phyloP scores from a whole-genome alignment of 2,329 filamentous ascomycete species.

The Pseudocercospora pini-densiflorae region DNA sequence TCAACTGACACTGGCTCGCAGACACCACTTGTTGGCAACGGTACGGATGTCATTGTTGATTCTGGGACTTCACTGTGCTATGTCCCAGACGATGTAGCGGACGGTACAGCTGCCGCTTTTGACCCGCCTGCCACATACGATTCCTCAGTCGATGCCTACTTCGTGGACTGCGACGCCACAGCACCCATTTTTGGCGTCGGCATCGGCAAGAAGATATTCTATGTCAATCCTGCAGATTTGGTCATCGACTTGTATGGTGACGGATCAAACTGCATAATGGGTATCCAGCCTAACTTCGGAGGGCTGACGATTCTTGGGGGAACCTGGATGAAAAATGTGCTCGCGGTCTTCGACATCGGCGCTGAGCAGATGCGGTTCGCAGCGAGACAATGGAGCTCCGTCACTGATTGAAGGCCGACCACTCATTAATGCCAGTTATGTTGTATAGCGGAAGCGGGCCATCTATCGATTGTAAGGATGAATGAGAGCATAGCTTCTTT shows the following conservation, averaged over 20 bases:
- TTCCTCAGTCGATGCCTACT: constrained; percentile 37
- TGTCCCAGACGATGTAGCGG: constrained; percentile 42
- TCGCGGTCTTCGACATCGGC: constrained; percentile 57
- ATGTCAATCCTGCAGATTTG: constrained; percentile 37
- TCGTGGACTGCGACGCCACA: constrained; percentile 49
- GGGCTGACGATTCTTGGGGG: constrained; percentile 51
- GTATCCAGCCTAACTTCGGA: constrained; percentile 38
- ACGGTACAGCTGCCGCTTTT: constrained; percentile 48
- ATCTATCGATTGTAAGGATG: neutral
- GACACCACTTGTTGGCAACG: constrained; percentile 30
- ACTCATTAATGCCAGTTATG: neutral
- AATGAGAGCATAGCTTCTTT: constrained; percentile 6
- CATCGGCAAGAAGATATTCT: constrained; percentile 44
- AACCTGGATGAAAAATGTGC: constrained; percentile 55
- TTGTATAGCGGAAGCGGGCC: neutral
- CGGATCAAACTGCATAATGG: constrained; percentile 38
- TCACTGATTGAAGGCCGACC: neutral
- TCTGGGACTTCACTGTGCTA: constrained; percentile 50
- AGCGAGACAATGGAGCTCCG: constrained; percentile 32
- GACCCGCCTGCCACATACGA: constrained; percentile 46
- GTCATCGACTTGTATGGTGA: constrained; percentile 29
- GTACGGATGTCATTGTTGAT: constrained; percentile 51
- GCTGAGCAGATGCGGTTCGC: constrained; percentile 54
- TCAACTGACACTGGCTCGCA: neutral
- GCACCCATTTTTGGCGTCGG: constrained; percentile 48